Evolutionary conservation across 2,329 filamentous ascomycete genomes (phyloP).

Genomic region (Paracorniculantispora psalliotae): DNA sequence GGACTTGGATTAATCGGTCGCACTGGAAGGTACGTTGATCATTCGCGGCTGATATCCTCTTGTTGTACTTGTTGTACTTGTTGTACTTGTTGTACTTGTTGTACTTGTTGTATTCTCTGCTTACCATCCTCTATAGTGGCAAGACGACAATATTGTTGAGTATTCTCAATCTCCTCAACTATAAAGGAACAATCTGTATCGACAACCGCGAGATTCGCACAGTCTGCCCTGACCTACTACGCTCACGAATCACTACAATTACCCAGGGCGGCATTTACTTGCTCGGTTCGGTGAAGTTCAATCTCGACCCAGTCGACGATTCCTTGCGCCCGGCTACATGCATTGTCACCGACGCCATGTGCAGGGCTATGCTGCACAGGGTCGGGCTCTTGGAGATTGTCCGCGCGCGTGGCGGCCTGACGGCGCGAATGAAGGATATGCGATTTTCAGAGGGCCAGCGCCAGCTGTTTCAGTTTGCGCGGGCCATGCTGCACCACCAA

Average conservation of each 20-base stretch:
- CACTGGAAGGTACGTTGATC: constrained; percentile 2
- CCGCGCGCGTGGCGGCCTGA: not conserved
- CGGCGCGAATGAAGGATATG: not conserved
- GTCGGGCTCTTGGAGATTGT: constrained; percentile 1
- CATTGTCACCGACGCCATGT: not conserved
- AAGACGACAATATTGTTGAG: constrained; percentile 1
- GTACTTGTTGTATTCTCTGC: too few relatives aligned
- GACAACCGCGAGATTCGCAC: constrained; percentile 2
- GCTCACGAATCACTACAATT: not conserved
- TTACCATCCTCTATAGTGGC: not conserved
- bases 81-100: too few relatives aligned
- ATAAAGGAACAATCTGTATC: constrained; percentile 1
- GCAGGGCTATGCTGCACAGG: not conserved
- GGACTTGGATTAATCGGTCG: not conserved
- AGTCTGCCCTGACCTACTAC: not conserved
- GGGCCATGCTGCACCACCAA: constrained; percentile 1
- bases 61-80: too few relatives aligned
- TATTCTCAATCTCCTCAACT: not conserved
- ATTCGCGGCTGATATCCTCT: too few relatives aligned
- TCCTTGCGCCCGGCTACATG: not conserved
- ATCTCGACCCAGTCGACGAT: not conserved
- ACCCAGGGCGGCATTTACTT: not conserved
- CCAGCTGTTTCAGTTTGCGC: constrained; percentile 6
- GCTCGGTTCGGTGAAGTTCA: not conserved
- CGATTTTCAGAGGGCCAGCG: not conserved